These are phyloP conservation scores for Ormosia semicastrata DNA, from an alignment of 306 rosid species.

Conservation along the genomic window DNA sequence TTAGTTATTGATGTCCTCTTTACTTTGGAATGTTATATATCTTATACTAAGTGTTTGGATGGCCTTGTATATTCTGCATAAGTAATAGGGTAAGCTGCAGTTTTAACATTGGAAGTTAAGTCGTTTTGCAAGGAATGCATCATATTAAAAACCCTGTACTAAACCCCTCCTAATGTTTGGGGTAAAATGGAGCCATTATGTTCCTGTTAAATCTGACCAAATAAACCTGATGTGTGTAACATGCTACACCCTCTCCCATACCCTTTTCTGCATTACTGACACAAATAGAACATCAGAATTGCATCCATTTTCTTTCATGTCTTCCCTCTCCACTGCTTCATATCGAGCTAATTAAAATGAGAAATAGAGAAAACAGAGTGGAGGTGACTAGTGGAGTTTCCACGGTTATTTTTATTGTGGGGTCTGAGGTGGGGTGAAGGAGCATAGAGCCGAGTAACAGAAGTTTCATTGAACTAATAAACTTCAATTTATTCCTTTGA, in stretches of 20 bases:
- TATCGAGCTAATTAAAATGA: background rate
- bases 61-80: background rate
- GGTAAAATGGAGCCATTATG: background rate
- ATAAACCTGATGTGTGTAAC: background rate
- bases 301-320: background rate
- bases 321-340: background rate
- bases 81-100: background rate
- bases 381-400: background rate
- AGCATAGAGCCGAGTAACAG: background rate
- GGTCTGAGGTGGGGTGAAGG: constrained; percentile 3
- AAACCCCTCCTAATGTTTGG: background rate
- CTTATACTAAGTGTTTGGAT: background rate
- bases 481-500: background rate
- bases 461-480: background rate
- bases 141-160: background rate
- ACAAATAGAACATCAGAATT: background rate
- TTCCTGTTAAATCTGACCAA: background rate
- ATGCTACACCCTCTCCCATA: background rate
- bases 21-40: background rate
- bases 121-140: background rate
- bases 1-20: background rate
- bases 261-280: background rate
- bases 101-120: background rate
- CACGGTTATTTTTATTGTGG: background rate
- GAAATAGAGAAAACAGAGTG: background rate